A percentile compares a stretch with the other conserved stretches of the same genome.
Evolutionary conservation across 805 yeast species (phyloP).

Genomic region (Ogataea trehaloabstinens): DNA sequence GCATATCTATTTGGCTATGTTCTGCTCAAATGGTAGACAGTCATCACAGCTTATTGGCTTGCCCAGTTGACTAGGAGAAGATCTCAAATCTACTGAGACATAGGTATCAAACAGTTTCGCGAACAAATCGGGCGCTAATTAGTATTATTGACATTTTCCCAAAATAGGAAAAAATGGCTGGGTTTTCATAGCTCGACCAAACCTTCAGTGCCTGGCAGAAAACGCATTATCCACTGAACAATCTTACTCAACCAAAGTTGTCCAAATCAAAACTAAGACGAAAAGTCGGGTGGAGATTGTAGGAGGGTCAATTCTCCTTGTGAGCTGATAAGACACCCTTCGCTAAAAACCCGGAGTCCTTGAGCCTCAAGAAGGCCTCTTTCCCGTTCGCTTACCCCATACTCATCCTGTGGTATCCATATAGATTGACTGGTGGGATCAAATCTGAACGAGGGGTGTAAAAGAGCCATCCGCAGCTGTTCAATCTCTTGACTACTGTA

Average conservation of each 20-base stretch:
- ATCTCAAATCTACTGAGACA: no score
- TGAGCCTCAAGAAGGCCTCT: constrained; percentile 19
- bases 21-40: no score
- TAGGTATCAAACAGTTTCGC: no score
- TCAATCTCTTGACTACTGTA: constrained; percentile 3
- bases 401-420: constrained; percentile 32
- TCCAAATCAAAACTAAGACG: no score
- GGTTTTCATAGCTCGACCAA: neutral
- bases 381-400: constrained; percentile 30
- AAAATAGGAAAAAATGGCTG: constrained; percentile 10
- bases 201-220: no score
- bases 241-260: no score
- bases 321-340: constrained; percentile 16
- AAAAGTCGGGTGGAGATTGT: constrained; percentile 19
- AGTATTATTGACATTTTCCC: constrained; percentile 15
- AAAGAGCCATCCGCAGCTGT: constrained; percentile 13
- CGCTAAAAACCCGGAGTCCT: constrained; percentile 19
- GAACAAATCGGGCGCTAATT: constrained; percentile 1
- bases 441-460: constrained; percentile 26
- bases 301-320: constrained; percentile 10
- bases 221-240: no score
- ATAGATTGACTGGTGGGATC: constrained; percentile 18
- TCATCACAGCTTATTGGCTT: no score
- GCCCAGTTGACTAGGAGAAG: no score
- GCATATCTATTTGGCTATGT: no score